Evolutionary conservation across 805 yeast species (phyloP).

Genomic region (Lipomyces chichibuensis): DNA sequence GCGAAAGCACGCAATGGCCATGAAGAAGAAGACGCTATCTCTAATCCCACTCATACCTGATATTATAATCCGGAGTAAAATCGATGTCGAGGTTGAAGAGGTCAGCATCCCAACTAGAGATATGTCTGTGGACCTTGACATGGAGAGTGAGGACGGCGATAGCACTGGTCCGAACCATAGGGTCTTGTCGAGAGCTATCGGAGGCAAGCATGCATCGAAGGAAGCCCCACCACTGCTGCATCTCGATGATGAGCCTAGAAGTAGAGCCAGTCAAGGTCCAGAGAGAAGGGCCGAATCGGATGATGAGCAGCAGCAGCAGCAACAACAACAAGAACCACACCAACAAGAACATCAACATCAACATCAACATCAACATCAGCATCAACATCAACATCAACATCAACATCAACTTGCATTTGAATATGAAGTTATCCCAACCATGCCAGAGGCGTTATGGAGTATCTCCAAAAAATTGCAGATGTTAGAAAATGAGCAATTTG

Average conservation of each 20-base stretch:
- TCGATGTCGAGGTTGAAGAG: slow-evolving; percentile 49
- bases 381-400: not conserved
- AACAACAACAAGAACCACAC: not conserved
- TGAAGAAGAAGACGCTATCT: slow-evolving; percentile 84
- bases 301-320: not conserved
- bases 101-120: slow-evolving; percentile 39
- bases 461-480: slow-evolving; percentile 11
- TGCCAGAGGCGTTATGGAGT: slow-evolving; percentile 60
- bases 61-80: slow-evolving; percentile 64
- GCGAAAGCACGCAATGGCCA: slow-evolving; percentile 89
- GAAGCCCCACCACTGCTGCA: slow-evolving; percentile 11
- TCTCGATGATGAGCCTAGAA: not conserved
- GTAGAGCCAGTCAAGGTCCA: not conserved
- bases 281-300: not conserved
- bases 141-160: slow-evolving; percentile 32
- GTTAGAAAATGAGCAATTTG: slow-evolving; percentile 30
- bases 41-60: slow-evolving; percentile 88
- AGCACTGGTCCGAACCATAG: slow-evolving; percentile 15
- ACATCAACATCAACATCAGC: not conserved
- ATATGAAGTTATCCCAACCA: slow-evolving; percentile 79
- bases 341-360: not conserved
- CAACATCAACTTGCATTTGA: slow-evolving; percentile 52
- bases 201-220: slow-evolving; percentile 18
- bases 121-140: slow-evolving; percentile 32
- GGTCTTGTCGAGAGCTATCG: slow-evolving; percentile 13